A percentile compares a stretch with the other conserved stretches of the same genome.
Conservation (phyloP, 805 yeast genomes). For the Vanderwaltozyma polyspora region DNA sequence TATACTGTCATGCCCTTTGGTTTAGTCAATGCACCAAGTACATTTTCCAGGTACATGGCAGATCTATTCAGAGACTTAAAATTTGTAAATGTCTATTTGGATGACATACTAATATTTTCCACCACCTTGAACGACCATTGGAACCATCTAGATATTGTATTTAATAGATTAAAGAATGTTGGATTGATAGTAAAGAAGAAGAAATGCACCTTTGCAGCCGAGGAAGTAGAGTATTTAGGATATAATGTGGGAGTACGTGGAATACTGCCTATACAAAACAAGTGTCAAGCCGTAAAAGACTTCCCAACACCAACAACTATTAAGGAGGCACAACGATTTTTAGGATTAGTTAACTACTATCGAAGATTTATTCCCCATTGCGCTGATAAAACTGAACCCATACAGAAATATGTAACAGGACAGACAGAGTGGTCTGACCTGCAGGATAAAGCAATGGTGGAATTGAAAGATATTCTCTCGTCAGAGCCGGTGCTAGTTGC, state of each 20-base stretch:
- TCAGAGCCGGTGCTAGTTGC: conserved; percentile 3
- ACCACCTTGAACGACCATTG: conserved; percentile 5
- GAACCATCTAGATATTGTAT: conserved; percentile 7
- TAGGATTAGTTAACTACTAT: conserved; percentile 11
- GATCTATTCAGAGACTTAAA: conserved; percentile 7
- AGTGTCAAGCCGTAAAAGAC: conserved; percentile 8
- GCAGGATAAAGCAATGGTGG: conserved; percentile 1
- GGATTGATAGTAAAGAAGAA: conserved; percentile 7
- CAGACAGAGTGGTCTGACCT: conserved; percentile 1
- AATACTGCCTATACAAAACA: conserved; percentile 8
- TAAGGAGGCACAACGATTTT: conserved; percentile 10
- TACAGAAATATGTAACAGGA: conserved; percentile 2
- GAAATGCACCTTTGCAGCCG: conserved; percentile 7
- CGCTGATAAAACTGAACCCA: conserved; percentile 4
- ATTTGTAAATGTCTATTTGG: conserved; percentile 9
- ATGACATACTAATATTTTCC: conserved; percentile 10
- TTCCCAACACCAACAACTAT: conserved; percentile 4
- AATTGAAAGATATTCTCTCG: conserved; percentile 1
- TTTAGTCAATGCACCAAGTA: conserved; percentile 9
- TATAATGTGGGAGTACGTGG: conserved; percentile 3
- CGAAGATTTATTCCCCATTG: conserved; percentile 10
- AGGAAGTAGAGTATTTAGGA: conserved; percentile 7
- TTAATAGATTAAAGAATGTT: conserved; percentile 2
- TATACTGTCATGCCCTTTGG: conserved; percentile 15
- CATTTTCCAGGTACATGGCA: conserved; percentile 14